Conservation (phyloP, 2,329 filamentous ascomycete species). For the Exophiala viscosa region DNA sequence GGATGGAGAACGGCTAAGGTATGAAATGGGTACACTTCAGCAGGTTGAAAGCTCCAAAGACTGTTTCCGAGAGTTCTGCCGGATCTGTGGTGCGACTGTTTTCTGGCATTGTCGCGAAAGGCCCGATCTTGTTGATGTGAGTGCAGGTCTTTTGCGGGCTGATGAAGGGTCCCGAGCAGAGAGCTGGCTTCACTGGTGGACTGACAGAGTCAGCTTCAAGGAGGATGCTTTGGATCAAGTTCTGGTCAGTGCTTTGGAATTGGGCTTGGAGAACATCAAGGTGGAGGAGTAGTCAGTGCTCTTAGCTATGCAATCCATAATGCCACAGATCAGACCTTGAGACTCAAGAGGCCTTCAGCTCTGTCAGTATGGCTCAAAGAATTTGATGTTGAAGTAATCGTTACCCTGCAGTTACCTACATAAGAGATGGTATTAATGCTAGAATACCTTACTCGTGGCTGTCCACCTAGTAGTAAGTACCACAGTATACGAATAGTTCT, state of each 20-base stretch:
- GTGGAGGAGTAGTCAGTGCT: neutral
- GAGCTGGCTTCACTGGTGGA: slow-evolving; percentile 62
- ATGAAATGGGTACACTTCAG: slow-evolving; percentile 45
- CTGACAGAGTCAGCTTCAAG: slow-evolving; percentile 54
- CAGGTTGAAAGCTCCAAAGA: slow-evolving; percentile 53
- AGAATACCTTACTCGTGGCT: too few species aligned
- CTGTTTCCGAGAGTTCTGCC: slow-evolving; percentile 60
- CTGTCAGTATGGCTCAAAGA: too few species aligned
- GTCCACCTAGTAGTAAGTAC: too few species aligned
- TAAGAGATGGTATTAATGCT: too few species aligned
- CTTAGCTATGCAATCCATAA: neutral
- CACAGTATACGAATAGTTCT: too few species aligned
- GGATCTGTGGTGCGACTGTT: slow-evolving; percentile 59
- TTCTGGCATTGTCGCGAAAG: slow-evolving; percentile 59
- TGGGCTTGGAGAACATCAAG: slow-evolving; percentile 13
- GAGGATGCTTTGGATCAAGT: slow-evolving; percentile 48
- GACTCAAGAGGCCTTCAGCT: too few species aligned
- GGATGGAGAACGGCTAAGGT: slow-evolving; percentile 32
- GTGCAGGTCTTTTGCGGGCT: slow-evolving; percentile 55
- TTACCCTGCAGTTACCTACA: too few species aligned
- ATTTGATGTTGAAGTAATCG: too few species aligned
- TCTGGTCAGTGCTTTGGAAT: slow-evolving; percentile 25
- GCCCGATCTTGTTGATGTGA: slow-evolving; percentile 60
- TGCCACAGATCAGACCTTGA: too few species aligned
- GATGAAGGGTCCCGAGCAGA: slow-evolving; percentile 54